These are phyloP conservation scores for Ogataea paradorogensis DNA, from an alignment of 805 yeast species.

Conservation along the genomic window DNA sequence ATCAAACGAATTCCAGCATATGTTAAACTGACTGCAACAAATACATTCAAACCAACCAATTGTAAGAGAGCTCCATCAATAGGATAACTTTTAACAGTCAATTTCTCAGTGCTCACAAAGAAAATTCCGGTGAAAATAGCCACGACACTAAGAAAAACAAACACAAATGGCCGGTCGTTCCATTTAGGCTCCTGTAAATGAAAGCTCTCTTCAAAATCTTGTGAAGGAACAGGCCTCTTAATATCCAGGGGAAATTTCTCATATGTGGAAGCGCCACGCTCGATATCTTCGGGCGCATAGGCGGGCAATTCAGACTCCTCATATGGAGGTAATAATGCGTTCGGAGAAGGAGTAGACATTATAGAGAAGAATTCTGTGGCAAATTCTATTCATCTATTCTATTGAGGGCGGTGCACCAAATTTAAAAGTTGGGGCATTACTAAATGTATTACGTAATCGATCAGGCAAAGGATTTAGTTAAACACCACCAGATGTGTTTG, in stretches of 20 bases:
- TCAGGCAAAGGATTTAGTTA: neutral
- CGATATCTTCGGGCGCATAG: constrained; percentile 4
- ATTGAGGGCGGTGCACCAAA: too few relatives aligned
- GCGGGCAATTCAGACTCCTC: constrained; percentile 8
- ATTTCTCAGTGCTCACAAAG: neutral
- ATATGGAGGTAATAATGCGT: neutral
- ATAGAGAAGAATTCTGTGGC: neutral
- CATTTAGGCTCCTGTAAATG: constrained; percentile 57
- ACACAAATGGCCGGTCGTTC: constrained; percentile 69
- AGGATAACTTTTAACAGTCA: neutral
- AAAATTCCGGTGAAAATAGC: constrained; percentile 16
- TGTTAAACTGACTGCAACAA: neutral
- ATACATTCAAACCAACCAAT: neutral
- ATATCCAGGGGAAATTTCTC: constrained; percentile 4
- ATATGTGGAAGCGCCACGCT: constrained; percentile 2
- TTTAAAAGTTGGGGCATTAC: too few relatives aligned
- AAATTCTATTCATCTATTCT: too few relatives aligned
- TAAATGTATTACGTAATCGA: too few relatives aligned
- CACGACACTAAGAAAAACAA: constrained; percentile 37
- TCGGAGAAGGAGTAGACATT: neutral
- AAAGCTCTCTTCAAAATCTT: constrained; percentile 65
- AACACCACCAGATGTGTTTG: neutral
- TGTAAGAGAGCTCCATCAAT: neutral
- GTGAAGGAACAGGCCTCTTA: constrained; percentile 27
- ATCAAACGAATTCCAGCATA: neutral